A percentile compares a stretch with the other conserved stretches of the same genome.
phyloP scores from a whole-genome alignment of 208 protist genomes.

The Ichthyophonus hoferi region DNA sequence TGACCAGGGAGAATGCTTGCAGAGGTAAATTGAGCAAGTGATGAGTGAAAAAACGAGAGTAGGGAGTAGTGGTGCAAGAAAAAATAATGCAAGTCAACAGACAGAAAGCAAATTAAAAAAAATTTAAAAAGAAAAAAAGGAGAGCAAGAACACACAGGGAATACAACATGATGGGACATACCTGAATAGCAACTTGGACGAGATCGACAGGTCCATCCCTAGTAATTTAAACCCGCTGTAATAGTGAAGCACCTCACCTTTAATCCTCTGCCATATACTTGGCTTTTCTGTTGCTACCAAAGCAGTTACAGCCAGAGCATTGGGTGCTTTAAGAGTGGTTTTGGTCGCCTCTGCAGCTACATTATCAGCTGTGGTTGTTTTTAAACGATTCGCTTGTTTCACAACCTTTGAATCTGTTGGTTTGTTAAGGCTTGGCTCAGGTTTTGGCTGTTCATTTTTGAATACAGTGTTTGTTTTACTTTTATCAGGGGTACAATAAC shows the following conservation, averaged over 20 bases:
- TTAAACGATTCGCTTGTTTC: too few species aligned
- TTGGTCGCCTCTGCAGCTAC: not conserved
- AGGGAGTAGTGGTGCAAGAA: not conserved
- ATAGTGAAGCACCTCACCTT: slow-evolving; percentile 14
- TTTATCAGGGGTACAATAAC: too few species aligned
- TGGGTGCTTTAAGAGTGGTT: not conserved
- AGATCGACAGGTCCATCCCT: not conserved
- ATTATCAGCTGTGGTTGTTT: too few species aligned
- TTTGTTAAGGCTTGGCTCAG: too few species aligned
- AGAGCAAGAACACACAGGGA: not conserved
- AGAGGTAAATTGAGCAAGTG: not conserved
- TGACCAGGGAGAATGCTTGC: too few species aligned
- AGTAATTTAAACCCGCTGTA: slow-evolving; percentile 13
- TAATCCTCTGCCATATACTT: not conserved
- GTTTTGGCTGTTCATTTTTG: too few species aligned
- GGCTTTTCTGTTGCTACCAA: not conserved
- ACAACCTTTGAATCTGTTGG: too few species aligned
- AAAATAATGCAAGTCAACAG: not conserved
- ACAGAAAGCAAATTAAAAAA: not conserved
- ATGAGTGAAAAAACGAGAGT: not conserved
- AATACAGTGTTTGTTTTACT: too few species aligned
- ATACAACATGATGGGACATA: not conserved
- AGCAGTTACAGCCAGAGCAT: not conserved
- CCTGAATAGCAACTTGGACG: not conserved
- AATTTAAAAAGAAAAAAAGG: not conserved